Conservation (phyloP, 768 basidiomycete species). For the Saitozyma sp. region DNA sequence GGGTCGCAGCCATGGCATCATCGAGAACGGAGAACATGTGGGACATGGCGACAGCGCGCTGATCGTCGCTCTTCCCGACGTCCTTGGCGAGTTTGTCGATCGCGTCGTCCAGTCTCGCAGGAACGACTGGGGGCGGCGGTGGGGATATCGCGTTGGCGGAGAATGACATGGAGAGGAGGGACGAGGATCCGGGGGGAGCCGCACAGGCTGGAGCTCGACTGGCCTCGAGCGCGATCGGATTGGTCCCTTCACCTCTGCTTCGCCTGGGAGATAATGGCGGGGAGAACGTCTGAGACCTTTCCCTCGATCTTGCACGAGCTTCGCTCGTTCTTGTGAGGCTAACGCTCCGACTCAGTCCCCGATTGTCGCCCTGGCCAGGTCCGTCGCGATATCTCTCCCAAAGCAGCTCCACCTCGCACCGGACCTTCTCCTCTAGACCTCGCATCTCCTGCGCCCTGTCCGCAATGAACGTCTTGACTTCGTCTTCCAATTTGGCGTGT, state of each 20-base stretch:
- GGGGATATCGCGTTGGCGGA: slow-evolving; percentile 33
- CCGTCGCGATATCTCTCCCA: slow-evolving; percentile 39
- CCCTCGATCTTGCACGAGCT: no score
- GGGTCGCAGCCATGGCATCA: slow-evolving; percentile 17
- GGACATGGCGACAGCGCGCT: slow-evolving; percentile 34
- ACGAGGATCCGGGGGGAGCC: slow-evolving; percentile 9
- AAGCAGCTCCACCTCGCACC: slow-evolving; percentile 45
- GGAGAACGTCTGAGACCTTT: no score
- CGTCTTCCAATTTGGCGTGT: slow-evolving; percentile 33
- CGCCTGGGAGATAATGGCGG: no score
- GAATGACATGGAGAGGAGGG: slow-evolving; percentile 40
- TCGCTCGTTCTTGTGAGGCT: neutral
- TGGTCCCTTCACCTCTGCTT: neutral
- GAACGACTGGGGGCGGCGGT: slow-evolving; percentile 14
- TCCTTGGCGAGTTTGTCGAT: slow-evolving; percentile 18
- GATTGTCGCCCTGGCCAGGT: neutral
- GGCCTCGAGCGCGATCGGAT: slow-evolving; percentile 25
- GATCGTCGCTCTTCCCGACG: slow-evolving; percentile 26
- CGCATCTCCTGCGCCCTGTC: slow-evolving; percentile 36
- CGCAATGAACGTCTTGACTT: slow-evolving; percentile 37
- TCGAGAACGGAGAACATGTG: slow-evolving; percentile 30
- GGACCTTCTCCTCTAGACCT: slow-evolving; percentile 34
- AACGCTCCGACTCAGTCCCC: neutral
- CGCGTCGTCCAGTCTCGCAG: slow-evolving; percentile 21
- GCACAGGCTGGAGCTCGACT: slow-evolving; percentile 11